phyloP scores from a whole-genome alignment of 805 yeast genomes.

The Yamadazyma nakazawae region DNA sequence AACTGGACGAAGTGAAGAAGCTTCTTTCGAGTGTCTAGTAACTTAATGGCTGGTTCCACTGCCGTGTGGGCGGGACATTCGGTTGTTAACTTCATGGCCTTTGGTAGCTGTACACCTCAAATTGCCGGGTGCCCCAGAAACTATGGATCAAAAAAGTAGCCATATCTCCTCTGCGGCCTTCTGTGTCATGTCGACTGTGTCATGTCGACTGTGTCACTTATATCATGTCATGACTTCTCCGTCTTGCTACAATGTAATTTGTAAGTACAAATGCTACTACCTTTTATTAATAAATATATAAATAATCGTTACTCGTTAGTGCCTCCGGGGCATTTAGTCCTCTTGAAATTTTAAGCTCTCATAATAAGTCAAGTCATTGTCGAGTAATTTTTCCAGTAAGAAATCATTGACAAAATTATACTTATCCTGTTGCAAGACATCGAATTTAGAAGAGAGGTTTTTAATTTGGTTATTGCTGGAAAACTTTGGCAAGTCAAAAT shows the following conservation, averaged over 20 bases:
- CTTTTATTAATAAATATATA: constrained; percentile 2
- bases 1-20: too few species aligned
- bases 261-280: not conserved
- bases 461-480: not conserved
- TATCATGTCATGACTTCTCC: too few species aligned
- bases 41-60: too few species aligned
- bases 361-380: constrained; percentile 37
- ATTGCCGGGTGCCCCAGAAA: too few species aligned
- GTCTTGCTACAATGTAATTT: not conserved
- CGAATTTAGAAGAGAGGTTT: constrained; percentile 9
- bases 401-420: constrained; percentile 40
- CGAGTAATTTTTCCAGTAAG: constrained; percentile 37
- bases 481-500: constrained; percentile 33
- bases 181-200: too few species aligned
- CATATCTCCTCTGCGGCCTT: too few species aligned
- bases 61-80: too few species aligned
- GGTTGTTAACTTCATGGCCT: too few species aligned
- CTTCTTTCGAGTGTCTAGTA: too few species aligned
- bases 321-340: not conserved
- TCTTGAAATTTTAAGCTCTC: constrained; percentile 14
- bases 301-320: constrained; percentile 15
- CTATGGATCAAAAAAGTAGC: too few species aligned
- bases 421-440: constrained; percentile 27
- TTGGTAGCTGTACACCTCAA: too few species aligned
- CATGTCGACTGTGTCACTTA: too few species aligned